Base-by-base conservation (phyloP, 495 filamentous ascomycete species). In the Talaromyces liani region DNA sequence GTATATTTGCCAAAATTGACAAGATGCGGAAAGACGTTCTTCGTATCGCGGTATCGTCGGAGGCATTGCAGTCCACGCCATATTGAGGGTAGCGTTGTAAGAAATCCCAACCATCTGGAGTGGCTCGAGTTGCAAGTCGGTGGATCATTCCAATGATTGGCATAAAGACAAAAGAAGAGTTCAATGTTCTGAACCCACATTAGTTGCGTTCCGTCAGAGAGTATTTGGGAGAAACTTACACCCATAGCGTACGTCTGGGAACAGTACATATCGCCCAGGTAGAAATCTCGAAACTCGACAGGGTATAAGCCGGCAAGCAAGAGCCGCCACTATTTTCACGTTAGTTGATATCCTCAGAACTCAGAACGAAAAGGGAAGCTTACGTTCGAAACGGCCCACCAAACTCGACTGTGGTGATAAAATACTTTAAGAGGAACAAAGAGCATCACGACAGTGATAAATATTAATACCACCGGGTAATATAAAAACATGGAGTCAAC, bases 201-300 rank as follows among this genome's bases (percentile, higher is more conserved):
- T 65, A 81, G 75, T 34, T 41, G 24, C 3, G 29, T 51, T 20
- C 49, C 51, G 34, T 24, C 12, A 63, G 4, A 62, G 12, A 12
- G 10, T 53, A 51, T 31, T 4, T 16, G 10, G 12, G 18, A 20
- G 16, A n/a, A 33, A 54, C 91, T 80, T 82, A 96, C 91, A 25
- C 91, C 88, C 70, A 91, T 89, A 31, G 87, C 81, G 73, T 98
- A 98, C 7, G 92, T 94, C 60, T 92, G 83, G 5, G 94, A 98
- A 71, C 94, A 98, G 70, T 91, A 96, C 82, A 98, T 97, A 71
- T 98, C 94, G 16, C 94, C 94, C 0, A 98, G 81, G 73, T 96
- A 98, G 77, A 98, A 98, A 72, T 98, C 94, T 63, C 92, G 85
- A 70, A 98, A 98, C 71, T 97, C 94, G 20, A 98, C 94, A 9